Percentiles rank a stretch among this genome's conserved stretches.
These are phyloP conservation scores for Pestalotiopsis sp. DNA, from an alignment of 2,329 filamentous ascomycete species.

Conservation along the genomic window DNA sequence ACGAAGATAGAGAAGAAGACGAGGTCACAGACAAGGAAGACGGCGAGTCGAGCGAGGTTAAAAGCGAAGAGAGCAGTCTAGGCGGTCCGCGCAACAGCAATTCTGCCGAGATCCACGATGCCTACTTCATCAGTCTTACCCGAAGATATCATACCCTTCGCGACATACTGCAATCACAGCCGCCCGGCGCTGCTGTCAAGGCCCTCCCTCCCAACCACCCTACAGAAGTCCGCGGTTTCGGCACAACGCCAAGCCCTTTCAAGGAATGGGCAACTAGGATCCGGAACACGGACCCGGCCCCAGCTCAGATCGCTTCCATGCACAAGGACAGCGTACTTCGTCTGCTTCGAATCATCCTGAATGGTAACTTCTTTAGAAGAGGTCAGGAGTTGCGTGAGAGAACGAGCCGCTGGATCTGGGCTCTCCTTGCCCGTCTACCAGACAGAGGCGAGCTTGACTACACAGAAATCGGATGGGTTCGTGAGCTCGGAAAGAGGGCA, in stretches of 20 bases:
- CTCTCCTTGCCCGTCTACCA: constrained; percentile 74
- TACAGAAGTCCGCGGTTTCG: constrained; percentile 57
- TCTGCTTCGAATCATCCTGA: constrained; percentile 68
- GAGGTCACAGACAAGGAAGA: constrained; percentile 27
- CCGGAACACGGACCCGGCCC: constrained; percentile 56
- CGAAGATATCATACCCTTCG: constrained; percentile 69
- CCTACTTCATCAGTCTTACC: constrained; percentile 70
- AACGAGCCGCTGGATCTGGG: constrained; percentile 85
- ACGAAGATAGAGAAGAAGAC: constrained; percentile 25
- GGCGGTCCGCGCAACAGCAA: constrained; percentile 32
- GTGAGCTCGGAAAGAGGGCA: constrained; percentile 80
- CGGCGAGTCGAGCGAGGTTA: constrained; percentile 25
- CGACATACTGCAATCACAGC: constrained; percentile 56
- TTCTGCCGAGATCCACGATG: constrained; percentile 53
- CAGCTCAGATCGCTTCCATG: constrained; percentile 65
- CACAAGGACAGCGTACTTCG: constrained; percentile 67
- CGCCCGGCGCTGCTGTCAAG: constrained; percentile 54
- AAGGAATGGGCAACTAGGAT: constrained; percentile 56
- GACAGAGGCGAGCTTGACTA: constrained; percentile 76
- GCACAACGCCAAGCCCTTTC: constrained; percentile 50
- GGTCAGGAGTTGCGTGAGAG: constrained; percentile 63
- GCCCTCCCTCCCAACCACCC: constrained; percentile 57
- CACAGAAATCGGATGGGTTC: constrained; percentile 73
- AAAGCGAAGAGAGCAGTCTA: constrained; percentile 23
- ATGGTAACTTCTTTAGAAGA: constrained; percentile 63